Evolutionary conservation across 139 green algal species (phyloP).

Genomic region (Spirogloea muscicola): DNA sequence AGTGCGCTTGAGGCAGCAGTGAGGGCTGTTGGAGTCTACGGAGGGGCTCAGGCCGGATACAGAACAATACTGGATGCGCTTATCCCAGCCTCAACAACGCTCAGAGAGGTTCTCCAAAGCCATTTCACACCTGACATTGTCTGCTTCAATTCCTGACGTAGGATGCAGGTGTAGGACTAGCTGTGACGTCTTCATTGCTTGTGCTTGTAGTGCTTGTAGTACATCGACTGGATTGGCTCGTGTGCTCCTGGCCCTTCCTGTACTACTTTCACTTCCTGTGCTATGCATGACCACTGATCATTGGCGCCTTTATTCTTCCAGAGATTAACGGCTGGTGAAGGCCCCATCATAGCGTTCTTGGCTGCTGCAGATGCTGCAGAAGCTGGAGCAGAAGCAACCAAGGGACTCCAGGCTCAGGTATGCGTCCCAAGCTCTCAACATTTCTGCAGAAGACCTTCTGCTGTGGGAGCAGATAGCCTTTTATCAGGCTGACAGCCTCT

Average conservation of each 20-base stretch:
- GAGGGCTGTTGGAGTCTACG: conserved; percentile 7
- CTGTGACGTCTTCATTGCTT: background rate
- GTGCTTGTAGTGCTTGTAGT: background rate
- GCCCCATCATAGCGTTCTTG: background rate
- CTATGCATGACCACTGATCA: background rate
- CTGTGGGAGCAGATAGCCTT: too few species aligned
- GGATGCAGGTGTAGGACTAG: background rate
- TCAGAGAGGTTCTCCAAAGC: background rate
- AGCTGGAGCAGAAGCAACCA: conserved; percentile 16
- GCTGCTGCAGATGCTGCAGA: conserved; percentile 18
- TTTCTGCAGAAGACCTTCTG: conserved; percentile 6
- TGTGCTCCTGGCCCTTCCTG: background rate
- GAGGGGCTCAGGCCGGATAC: conserved; percentile 8
- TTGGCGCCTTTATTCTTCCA: background rate
- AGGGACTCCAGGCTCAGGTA: conserved; percentile 18
- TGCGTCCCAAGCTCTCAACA: background rate
- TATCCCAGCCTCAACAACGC: conserved; percentile 11
- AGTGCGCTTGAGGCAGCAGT: conserved; percentile 12
- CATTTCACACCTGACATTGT: too few species aligned
- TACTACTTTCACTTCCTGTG: background rate
- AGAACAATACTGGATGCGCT: conserved; percentile 29
- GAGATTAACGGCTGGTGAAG: conserved; percentile 2
- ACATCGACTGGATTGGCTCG: background rate
- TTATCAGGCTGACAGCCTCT: background rate
- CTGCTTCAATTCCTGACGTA: too few species aligned